phyloP scores from a whole-genome alignment of 2,329 filamentous ascomycete genomes.

The Fusarium stilboides region DNA sequence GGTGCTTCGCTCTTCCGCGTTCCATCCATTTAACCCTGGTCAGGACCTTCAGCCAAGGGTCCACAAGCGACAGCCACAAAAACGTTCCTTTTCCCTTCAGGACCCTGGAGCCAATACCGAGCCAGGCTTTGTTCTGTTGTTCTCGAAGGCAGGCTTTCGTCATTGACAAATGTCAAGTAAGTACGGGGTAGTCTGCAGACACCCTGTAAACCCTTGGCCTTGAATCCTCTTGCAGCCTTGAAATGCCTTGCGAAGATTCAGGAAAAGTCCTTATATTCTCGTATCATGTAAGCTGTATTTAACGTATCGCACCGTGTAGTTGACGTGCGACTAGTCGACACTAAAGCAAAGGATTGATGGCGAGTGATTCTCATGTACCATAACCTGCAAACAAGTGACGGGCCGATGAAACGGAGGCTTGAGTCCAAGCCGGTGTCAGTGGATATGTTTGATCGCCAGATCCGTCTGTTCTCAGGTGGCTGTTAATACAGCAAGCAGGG shows the following conservation, averaged over 20 bases:
- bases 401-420: conserved; percentile 42
- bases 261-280: background rate
- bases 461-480: conserved; percentile 38
- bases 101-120: conserved; percentile 17
- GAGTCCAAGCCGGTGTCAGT: conserved; percentile 25
- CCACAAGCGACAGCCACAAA: background rate
- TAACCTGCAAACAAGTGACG: conserved; percentile 27
- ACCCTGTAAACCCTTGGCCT: background rate
- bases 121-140: conserved; percentile 12
- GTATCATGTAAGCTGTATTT: background rate
- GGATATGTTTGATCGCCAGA: conserved; percentile 39
- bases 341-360: conserved; percentile 2
- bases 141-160: conserved; percentile 29
- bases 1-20: conserved; percentile 39
- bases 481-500: conserved; percentile 16
- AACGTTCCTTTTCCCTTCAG: background rate
- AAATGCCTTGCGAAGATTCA: background rate
- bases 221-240: background rate
- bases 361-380: conserved; percentile 12
- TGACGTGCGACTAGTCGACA: conserved; percentile 16
- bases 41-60: background rate
- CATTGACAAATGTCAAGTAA: background rate
- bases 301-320: background rate
- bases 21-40: conserved; percentile 31
- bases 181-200: background rate